phyloP scores from a whole-genome alignment of 495 filamentous ascomycete species.

The Neurospora intermedia region DNA sequence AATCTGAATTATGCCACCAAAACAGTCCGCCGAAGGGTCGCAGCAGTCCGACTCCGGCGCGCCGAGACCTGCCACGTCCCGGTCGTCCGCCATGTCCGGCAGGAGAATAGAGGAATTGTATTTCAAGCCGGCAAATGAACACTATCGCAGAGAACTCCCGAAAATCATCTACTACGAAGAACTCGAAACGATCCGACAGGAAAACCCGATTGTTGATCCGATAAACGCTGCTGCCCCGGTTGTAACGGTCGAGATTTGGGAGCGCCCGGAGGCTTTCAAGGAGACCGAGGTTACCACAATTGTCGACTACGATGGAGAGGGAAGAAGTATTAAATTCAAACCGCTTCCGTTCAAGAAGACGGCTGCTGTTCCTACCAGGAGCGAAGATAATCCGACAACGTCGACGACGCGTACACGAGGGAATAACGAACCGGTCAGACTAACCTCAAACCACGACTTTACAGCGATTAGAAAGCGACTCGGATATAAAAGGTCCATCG shows the following conservation, averaged over 20 bases:
- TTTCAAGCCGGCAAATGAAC: neutral
- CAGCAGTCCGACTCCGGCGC: neutral
- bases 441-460: neutral
- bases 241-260: neutral
- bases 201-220: conserved; percentile 1
- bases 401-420: neutral
- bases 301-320: neutral
- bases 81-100: neutral
- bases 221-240: neutral
- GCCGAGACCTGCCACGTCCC: neutral
- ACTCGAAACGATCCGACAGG: conserved; percentile 3
- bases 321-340: neutral
- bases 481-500: neutral
- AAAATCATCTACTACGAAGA: neutral
- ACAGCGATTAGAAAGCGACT: neutral
- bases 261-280: neutral
- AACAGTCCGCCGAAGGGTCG: neutral
- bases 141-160: neutral
- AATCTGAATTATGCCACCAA: neutral
- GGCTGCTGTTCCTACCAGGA: neutral
- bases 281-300: too few relatives aligned
- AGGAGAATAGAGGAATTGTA: neutral
- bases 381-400: neutral
- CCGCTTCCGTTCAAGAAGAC: neutral
- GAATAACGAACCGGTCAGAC: neutral